Evolutionary conservation across 1,284 basidiomycete genomes (phyloP).

Genomic region (Ganoderma multipileum): DNA sequence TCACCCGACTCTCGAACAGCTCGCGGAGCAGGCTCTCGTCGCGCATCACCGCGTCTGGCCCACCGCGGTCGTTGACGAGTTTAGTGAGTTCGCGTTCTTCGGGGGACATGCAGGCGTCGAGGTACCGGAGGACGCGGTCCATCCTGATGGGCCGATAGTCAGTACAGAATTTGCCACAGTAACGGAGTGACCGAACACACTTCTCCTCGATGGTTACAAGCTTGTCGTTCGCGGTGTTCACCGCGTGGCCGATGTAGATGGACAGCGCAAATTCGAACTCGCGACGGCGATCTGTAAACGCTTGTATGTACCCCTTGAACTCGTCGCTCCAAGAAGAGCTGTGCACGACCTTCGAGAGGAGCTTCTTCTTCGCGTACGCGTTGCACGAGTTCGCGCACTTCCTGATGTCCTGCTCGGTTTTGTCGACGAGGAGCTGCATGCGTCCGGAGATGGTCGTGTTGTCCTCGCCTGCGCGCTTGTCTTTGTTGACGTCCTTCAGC

Average conservation of each 20-base stretch:
- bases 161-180: conserved; percentile 7
- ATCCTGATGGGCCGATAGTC: conserved; percentile 32
- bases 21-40: conserved; percentile 19
- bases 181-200: conserved; percentile 11
- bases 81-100: conserved; percentile 30
- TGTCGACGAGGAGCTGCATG: conserved; percentile 27
- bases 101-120: conserved; percentile 1
- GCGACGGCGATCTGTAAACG: conserved; percentile 41
- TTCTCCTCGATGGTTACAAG: conserved; percentile 36
- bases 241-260: conserved; percentile 41
- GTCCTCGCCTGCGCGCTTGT: conserved; percentile 3
- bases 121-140: not conserved
- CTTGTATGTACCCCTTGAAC: conserved; percentile 40
- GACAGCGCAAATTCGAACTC: conserved; percentile 42
- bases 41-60: not conserved
- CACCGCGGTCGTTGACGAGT: conserved; percentile 38
- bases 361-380: conserved; percentile 37
- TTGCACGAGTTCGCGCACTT: conserved; percentile 40
- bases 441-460: conserved; percentile 30
- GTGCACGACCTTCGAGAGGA: conserved; percentile 45
- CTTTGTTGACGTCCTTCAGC: not conserved
- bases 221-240: conserved; percentile 42
- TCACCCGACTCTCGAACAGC: conserved; percentile 26
- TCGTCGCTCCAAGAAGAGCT: conserved; percentile 44
- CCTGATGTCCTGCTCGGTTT: conserved; percentile 37